Conservation (phyloP, 768 basidiomycete genomes). For the Naganishia vaughanmartiniae region DNA sequence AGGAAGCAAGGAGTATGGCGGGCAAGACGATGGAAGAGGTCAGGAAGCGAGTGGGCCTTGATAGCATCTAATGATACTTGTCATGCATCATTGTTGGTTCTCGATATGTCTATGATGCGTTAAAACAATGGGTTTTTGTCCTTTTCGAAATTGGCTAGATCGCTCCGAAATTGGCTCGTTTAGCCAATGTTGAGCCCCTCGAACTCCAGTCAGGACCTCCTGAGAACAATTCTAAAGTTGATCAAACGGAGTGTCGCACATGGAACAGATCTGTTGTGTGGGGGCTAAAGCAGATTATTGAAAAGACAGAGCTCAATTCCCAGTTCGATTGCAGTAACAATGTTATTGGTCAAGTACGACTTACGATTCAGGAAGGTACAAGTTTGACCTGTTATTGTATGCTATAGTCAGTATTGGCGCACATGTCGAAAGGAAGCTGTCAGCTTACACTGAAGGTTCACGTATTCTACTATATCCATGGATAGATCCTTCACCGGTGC, state of each 20-base stretch:
- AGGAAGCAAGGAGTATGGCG: slow-evolving; percentile 64
- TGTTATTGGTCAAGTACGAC: not conserved
- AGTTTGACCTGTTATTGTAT: not conserved
- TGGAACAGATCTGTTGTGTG: not conserved
- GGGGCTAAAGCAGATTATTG: not conserved
- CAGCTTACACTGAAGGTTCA: not conserved
- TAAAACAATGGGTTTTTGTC: no score
- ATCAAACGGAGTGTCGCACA: slow-evolving; percentile 10
- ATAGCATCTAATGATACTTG: slow-evolving; percentile 29
- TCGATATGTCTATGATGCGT: no score
- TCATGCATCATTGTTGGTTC: not conserved
- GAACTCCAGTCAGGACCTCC: not conserved
- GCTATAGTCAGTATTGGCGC: not conserved
- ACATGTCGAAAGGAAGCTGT: not conserved
- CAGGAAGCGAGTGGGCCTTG: slow-evolving; percentile 64
- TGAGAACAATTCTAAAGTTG: not conserved
- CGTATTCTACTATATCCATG: not conserved
- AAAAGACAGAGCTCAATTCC: not conserved
- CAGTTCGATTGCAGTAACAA: not conserved
- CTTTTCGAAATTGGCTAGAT: not conserved
- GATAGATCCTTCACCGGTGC: not conserved
- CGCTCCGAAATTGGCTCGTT: not conserved
- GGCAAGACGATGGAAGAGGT: slow-evolving; percentile 66
- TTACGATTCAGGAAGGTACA: slow-evolving; percentile 21
- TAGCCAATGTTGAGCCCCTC: no score